These are phyloP conservation scores for Yueomyces sp. DNA, from an alignment of 805 yeast species.

Conservation along the genomic window DNA sequence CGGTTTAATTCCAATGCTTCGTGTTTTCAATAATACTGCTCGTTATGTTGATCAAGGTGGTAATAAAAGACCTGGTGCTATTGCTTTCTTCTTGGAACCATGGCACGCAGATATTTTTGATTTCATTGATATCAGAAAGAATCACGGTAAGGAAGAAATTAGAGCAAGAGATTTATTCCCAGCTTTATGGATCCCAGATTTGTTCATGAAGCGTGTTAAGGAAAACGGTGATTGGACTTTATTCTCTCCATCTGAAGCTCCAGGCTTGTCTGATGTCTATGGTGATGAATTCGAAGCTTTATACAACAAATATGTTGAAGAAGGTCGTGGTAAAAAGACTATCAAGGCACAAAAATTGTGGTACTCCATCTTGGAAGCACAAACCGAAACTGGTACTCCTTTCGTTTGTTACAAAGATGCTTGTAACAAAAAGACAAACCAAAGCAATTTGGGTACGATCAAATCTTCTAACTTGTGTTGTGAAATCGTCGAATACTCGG, in stretches of 20 bases:
- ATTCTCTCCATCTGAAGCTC: constrained; percentile 81
- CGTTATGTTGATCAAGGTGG: constrained; percentile 98
- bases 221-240: constrained; percentile 71
- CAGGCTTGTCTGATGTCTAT: constrained; percentile 68
- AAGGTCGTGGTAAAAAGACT: constrained; percentile 49
- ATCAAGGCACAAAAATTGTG: constrained; percentile 83
- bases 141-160: constrained; percentile 88
- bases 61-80: constrained; percentile 95
- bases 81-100: constrained; percentile 87
- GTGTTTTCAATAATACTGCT: constrained; percentile 92
- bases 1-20: constrained; percentile 91
- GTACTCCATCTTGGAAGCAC: constrained; percentile 81
- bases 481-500: constrained; percentile 85
- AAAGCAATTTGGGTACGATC: constrained; percentile 82
- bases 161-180: constrained; percentile 89
- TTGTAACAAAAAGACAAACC: constrained; percentile 78
- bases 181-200: constrained; percentile 90
- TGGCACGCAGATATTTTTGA: constrained; percentile 94
- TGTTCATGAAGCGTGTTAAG: constrained; percentile 87
- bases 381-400: constrained; percentile 94
- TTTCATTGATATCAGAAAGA: constrained; percentile 74
- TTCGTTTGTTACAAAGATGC: constrained; percentile 90
- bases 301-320: constrained; percentile 59
- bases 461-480: constrained; percentile 91
- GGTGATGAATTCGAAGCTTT: constrained; percentile 73